phyloP scores from a whole-genome alignment of 2,329 filamentous ascomycete species.

The Fusarium sp. region DNA sequence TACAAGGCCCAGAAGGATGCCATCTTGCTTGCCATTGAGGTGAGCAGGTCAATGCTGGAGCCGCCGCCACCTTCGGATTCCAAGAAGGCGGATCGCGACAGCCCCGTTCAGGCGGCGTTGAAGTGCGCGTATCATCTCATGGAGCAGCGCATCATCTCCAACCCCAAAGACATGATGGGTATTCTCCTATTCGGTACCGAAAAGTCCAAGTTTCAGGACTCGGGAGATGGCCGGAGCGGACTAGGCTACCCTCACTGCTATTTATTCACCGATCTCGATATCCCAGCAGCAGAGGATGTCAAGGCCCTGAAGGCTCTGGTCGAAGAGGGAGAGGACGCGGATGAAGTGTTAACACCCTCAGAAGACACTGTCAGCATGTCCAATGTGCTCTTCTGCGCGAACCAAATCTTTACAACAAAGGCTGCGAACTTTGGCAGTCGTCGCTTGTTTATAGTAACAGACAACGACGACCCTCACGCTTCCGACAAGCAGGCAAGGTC shows the following conservation, averaged over 20 bases:
- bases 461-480: slow-evolving; percentile 89
- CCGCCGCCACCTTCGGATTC: slow-evolving; percentile 74
- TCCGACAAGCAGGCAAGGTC: slow-evolving; percentile 81
- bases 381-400: slow-evolving; percentile 93
- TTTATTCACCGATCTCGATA: slow-evolving; percentile 87
- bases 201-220: slow-evolving; percentile 83
- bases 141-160: slow-evolving; percentile 98
- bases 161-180: slow-evolving; percentile 97
- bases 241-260: slow-evolving; percentile 92
- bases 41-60: slow-evolving; percentile 89
- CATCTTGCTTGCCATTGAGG: slow-evolving; percentile 95
- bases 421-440: slow-evolving; percentile 95
- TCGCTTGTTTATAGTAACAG: slow-evolving; percentile 94
- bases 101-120: slow-evolving; percentile 84
- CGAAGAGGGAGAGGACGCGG: slow-evolving; percentile 82
- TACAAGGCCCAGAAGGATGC: slow-evolving; percentile 97
- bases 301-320: slow-evolving; percentile 83
- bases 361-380: slow-evolving; percentile 83
- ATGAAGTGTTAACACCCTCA: slow-evolving; percentile 79
- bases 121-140: slow-evolving; percentile 97
- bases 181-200: slow-evolving; percentile 93
- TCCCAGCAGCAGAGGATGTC: slow-evolving; percentile 90
- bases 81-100: slow-evolving; percentile 85
- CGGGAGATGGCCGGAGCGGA: slow-evolving; percentile 72
- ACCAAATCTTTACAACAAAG: slow-evolving; percentile 96